These are phyloP conservation scores for Achaetomium macrosporum DNA, from an alignment of 2,329 filamentous ascomycete species.

Conservation along the genomic window DNA sequence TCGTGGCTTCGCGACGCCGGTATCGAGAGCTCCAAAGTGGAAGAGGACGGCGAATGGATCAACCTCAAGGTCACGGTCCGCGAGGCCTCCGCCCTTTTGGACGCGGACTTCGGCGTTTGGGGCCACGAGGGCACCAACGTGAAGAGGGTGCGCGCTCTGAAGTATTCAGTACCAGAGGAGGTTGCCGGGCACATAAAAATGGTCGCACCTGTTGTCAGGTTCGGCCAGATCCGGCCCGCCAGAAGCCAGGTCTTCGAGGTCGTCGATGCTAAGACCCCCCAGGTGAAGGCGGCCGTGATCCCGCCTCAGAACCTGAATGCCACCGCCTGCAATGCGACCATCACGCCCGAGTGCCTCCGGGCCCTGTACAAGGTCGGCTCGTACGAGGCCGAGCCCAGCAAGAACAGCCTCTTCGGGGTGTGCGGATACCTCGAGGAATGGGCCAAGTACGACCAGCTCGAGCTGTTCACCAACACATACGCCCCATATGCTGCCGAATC, in stretches of 20 bases:
- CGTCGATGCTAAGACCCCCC: constrained; percentile 15
- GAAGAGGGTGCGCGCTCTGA: constrained; percentile 35
- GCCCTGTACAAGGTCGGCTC: constrained; percentile 39
- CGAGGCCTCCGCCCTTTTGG: constrained; percentile 49
- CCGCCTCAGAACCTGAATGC: constrained; percentile 21
- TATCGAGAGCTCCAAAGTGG: constrained; percentile 33
- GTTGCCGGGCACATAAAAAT: constrained; percentile 51
- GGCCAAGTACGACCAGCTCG: constrained; percentile 48
- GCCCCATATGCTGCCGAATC: constrained; percentile 40
- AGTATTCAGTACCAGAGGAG: constrained; percentile 55
- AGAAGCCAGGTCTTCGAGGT: constrained; percentile 26
- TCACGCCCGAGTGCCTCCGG: constrained; percentile 41
- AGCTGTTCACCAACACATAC: constrained; percentile 49
- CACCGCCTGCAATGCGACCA: constrained; percentile 31
- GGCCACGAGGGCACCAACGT: constrained; percentile 45
- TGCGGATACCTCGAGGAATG: constrained; percentile 37
- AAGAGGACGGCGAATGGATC: constrained; percentile 54
- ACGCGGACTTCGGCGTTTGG: constrained; percentile 48
- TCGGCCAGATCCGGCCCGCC: constrained; percentile 42
- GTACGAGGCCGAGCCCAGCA: constrained; percentile 50
- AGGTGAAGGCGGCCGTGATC: constrained; percentile 13
- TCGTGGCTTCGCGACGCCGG: constrained; percentile 50
- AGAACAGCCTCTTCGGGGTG: constrained; percentile 59
- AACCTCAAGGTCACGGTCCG: constrained; percentile 47
- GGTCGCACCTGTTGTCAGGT: constrained; percentile 59